Evolutionary conservation across 345 rosid species (phyloP).

Genomic region (Brassica juncea): DNA sequence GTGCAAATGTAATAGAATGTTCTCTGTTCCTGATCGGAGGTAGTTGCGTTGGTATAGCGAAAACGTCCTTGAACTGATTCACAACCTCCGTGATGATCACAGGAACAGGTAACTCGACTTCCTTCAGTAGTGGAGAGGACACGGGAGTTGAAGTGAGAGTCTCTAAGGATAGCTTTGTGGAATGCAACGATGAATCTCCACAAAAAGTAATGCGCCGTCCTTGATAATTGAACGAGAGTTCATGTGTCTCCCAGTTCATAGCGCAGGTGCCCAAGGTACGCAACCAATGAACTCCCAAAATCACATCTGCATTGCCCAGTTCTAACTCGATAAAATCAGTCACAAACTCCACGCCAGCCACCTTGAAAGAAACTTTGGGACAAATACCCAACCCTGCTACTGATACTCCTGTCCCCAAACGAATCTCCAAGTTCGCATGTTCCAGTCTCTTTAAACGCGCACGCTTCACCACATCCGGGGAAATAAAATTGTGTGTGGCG

Average conservation of each 20-base stretch:
- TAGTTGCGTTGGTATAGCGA: neutral
- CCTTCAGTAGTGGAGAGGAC: neutral
- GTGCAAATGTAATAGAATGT: neutral
- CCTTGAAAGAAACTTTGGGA: neutral
- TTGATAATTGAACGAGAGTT: neutral
- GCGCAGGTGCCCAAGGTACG: neutral
- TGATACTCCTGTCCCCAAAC: neutral
- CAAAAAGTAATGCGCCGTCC: neutral
- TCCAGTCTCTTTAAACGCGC: neutral
- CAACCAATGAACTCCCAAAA: neutral
- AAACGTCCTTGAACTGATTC: neutral
- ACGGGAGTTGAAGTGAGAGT: neutral
- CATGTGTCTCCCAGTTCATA: neutral
- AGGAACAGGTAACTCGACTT: no score
- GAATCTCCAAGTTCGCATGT: neutral
- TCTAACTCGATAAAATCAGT: neutral
- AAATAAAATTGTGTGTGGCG: neutral
- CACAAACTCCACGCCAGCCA: neutral
- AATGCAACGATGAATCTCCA: neutral
- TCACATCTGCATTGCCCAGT: neutral
- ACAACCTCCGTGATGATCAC: no score
- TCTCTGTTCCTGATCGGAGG: neutral
- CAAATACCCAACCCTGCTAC: neutral
- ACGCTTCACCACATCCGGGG: neutral
- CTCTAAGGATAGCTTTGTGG: neutral